These are phyloP conservation scores for Nigrograna mackinnonii DNA, from an alignment of 2,329 filamentous ascomycete species.

Conservation along the genomic window DNA sequence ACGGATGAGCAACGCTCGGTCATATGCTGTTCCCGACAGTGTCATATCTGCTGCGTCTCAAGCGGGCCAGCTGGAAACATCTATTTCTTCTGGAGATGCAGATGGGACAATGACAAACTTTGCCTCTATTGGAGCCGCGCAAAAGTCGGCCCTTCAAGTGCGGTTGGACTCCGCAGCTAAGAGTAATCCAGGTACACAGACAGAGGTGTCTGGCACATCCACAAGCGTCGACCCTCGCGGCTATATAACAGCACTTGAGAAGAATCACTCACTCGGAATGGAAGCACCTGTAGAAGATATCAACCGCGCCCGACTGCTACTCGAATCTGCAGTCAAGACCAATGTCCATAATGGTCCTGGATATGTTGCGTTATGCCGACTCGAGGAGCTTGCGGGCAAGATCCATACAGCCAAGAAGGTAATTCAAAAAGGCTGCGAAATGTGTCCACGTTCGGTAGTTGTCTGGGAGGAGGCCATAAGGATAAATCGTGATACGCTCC, in stretches of 20 bases:
- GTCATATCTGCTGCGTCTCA: constrained; percentile 87
- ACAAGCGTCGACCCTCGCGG: constrained; percentile 94
- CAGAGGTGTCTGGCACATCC: constrained; percentile 69
- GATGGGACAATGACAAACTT: constrained; percentile 98
- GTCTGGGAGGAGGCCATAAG: constrained; percentile 96
- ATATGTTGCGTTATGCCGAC: constrained; percentile 90
- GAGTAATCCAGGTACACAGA: constrained; percentile 66
- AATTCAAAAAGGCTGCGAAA: constrained; percentile 84
- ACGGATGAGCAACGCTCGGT: constrained; percentile 66
- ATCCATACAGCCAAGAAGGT: constrained; percentile 85
- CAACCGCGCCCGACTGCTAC: constrained; percentile 84
- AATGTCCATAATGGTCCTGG: constrained; percentile 94
- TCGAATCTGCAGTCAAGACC: constrained; percentile 97
- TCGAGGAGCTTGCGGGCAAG: constrained; percentile 93
- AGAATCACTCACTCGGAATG: constrained; percentile 75
- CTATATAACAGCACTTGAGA: constrained; percentile 89
- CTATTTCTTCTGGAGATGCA: constrained; percentile 69
- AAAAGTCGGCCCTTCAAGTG: constrained; percentile 95
- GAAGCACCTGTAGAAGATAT: constrained; percentile 86
- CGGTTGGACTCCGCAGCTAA: constrained; percentile 86
- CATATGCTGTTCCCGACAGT: constrained; percentile 96
- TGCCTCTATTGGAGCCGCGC: constrained; percentile 91
- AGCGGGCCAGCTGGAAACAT: constrained; percentile 80
- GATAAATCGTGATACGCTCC: constrained; percentile 73
- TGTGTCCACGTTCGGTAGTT: constrained; percentile 93